Evolutionary conservation across 306 rosid genomes (phyloP).

Genomic region (Boehmeria nivea): DNA sequence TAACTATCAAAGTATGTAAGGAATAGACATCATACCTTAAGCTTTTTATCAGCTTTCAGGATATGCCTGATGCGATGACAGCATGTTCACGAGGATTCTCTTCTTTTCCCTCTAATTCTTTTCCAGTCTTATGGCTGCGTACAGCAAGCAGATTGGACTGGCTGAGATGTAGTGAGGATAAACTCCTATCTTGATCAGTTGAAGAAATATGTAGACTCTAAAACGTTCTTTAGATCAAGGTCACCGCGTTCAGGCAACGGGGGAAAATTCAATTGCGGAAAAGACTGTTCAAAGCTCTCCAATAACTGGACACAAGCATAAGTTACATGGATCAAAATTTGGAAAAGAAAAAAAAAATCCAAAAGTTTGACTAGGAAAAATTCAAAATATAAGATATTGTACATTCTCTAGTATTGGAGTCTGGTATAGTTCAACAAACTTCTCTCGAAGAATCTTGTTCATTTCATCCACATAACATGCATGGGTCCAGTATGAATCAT

Average conservation of each 20-base stretch:
- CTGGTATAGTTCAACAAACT: slow-evolving; percentile 86
- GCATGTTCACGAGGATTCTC: slow-evolving; percentile 14
- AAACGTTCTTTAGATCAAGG: slow-evolving; percentile 58
- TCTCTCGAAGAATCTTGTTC: slow-evolving; percentile 73
- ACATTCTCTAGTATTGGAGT: slow-evolving; percentile 79
- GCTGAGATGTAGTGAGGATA: slow-evolving; percentile 16
- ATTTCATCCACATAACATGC: slow-evolving; percentile 85
- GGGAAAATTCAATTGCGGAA: slow-evolving; percentile 63
- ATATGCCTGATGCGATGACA: slow-evolving; percentile 4
- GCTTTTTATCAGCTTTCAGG: slow-evolving; percentile 20
- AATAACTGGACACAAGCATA: slow-evolving; percentile 65
- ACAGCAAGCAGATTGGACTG: no score
- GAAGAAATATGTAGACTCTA: slow-evolving; percentile 84
- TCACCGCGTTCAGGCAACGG: slow-evolving; percentile 86
- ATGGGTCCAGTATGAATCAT: slow-evolving; percentile 96
- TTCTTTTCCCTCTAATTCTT: slow-evolving; percentile 14
- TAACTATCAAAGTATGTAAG: background rate
- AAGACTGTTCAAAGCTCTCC: slow-evolving; percentile 62
- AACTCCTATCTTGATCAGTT: slow-evolving; percentile 40
- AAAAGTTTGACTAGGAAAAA: no score
- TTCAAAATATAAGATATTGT: no score
- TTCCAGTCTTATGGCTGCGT: no score
- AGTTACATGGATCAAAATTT: no score
- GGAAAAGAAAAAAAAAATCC: no score
- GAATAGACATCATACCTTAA: slow-evolving; percentile 5